A percentile compares a stretch with the other conserved stretches of the same genome.
phyloP scores from a whole-genome alignment of 148 eudicot species.

The Rheum nobile region DNA sequence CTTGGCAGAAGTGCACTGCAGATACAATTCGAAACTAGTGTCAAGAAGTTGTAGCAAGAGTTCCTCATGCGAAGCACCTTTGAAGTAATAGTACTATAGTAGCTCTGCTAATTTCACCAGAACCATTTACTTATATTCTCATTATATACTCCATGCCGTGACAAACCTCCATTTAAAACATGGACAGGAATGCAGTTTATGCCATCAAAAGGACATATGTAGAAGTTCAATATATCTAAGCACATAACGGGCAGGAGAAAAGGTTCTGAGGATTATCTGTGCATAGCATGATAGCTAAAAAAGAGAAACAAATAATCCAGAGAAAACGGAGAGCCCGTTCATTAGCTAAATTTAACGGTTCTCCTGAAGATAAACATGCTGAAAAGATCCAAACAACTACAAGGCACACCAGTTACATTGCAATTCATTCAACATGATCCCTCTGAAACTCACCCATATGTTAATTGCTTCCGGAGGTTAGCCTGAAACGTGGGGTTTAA shows the following conservation, averaged over 20 bases:
- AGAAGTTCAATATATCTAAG: neutral
- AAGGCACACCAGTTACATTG: neutral
- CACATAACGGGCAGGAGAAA: neutral
- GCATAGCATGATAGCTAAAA: neutral
- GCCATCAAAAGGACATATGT: neutral
- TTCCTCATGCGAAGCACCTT: neutral
- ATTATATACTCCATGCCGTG: neutral
- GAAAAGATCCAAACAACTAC: neutral
- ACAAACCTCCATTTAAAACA: neutral
- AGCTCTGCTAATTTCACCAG: neutral
- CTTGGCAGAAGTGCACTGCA: constrained; percentile 81
- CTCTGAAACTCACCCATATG: constrained; percentile 52
- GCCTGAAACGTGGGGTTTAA: constrained; percentile 60
- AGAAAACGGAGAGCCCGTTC: neutral
- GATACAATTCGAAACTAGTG: constrained; percentile 17
- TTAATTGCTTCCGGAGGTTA: constrained; percentile 75
- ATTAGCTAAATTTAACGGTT: neutral
- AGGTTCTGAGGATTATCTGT: neutral
- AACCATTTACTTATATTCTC: neutral
- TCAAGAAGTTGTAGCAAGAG: neutral
- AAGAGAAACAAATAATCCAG: neutral
- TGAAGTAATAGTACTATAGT: neutral
- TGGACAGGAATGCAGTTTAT: neutral
- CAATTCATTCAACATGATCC: neutral
- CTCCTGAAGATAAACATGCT: neutral